phyloP scores from a whole-genome alignment of 2,329 filamentous ascomycete genomes.

The Phaeosphaeria sp. region DNA sequence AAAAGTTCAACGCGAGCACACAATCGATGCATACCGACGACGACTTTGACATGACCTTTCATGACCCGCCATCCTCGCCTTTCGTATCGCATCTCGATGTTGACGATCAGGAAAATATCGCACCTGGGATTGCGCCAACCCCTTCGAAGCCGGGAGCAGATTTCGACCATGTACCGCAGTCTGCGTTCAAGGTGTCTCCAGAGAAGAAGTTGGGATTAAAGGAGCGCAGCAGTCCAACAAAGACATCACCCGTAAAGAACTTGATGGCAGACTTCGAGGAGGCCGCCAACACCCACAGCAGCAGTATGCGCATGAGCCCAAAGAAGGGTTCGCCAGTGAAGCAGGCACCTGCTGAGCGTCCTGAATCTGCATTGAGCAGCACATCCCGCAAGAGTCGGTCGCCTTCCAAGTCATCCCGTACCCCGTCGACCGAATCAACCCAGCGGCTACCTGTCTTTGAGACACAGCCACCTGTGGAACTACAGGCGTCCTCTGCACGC shows the following conservation, averaged over 20 bases:
- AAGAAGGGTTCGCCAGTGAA: constrained; percentile 37
- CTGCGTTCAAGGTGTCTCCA: constrained; percentile 41
- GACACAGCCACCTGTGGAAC: constrained; percentile 16
- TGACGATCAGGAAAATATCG: constrained; percentile 48
- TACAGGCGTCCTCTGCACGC: constrained; percentile 26
- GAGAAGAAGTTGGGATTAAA: constrained; percentile 35
- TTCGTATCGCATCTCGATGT: constrained; percentile 54
- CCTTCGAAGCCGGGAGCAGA: constrained; percentile 32
- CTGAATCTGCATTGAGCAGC: constrained; percentile 34
- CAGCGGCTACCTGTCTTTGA: constrained; percentile 18
- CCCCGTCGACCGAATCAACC: constrained; percentile 26
- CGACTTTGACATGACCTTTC: constrained; percentile 46
- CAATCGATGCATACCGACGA: constrained; percentile 29
- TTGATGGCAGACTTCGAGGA: constrained; percentile 35
- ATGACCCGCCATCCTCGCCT: constrained; percentile 56
- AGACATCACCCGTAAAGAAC: constrained; percentile 38
- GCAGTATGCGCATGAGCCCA: constrained; percentile 21
- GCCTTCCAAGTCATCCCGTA: constrained; percentile 34
- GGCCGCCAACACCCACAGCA: constrained; percentile 9
- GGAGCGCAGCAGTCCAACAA: constrained; percentile 38
- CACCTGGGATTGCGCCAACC: constrained; percentile 26
- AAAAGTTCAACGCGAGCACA: constrained; percentile 35
- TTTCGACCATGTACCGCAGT: constrained; percentile 37
- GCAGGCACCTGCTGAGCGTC: constrained; percentile 23
- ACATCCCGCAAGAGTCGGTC: constrained; percentile 36